Percentiles rank a stretch among this genome's conserved stretches.
These are phyloP conservation scores for Chamaenerion angustifolium DNA, from an alignment of 345 rosid species.

Conservation along the genomic window DNA sequence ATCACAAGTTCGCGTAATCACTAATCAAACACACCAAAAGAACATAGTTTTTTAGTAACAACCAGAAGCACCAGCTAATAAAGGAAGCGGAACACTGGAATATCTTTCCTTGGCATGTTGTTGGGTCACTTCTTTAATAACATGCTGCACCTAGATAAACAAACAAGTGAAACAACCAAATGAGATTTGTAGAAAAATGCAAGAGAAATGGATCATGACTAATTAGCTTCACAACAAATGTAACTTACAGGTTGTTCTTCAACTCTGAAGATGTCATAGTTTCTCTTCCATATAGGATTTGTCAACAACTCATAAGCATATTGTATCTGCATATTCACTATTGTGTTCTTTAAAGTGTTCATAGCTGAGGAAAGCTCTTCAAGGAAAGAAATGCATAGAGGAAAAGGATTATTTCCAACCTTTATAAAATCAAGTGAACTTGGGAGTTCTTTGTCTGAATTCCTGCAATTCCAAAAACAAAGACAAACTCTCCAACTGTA, in stretches of 20 bases:
- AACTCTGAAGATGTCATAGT: conserved; percentile 62
- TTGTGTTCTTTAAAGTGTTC: too few relatives aligned
- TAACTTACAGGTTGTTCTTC: conserved; percentile 68
- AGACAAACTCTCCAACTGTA: background rate
- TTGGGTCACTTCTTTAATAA: conserved; percentile 28
- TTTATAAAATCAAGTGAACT: conserved; percentile 37
- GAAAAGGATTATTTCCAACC: conserved; percentile 23
- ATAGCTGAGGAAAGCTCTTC: too few relatives aligned
- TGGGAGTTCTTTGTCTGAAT: conserved; percentile 27
- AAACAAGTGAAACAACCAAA: background rate
- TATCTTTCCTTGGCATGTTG: conserved; percentile 33
- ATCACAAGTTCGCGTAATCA: background rate
- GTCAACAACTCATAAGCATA: conserved; percentile 76
- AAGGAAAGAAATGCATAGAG: too few relatives aligned
- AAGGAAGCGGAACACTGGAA: conserved; percentile 39
- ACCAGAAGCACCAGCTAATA: conserved; percentile 52
- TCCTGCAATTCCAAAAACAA: conserved; percentile 31
- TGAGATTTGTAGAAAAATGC: background rate
- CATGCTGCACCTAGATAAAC: conserved; percentile 33
- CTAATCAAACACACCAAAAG: too few relatives aligned
- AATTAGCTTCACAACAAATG: conserved; percentile 1
- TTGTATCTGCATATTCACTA: conserved; percentile 36
- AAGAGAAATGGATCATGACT: background rate
- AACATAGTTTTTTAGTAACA: background rate
- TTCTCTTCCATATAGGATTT: conserved; percentile 65